Evolutionary conservation across 1,284 basidiomycete species (phyloP).

Genomic region (Tremellales sp.): DNA sequence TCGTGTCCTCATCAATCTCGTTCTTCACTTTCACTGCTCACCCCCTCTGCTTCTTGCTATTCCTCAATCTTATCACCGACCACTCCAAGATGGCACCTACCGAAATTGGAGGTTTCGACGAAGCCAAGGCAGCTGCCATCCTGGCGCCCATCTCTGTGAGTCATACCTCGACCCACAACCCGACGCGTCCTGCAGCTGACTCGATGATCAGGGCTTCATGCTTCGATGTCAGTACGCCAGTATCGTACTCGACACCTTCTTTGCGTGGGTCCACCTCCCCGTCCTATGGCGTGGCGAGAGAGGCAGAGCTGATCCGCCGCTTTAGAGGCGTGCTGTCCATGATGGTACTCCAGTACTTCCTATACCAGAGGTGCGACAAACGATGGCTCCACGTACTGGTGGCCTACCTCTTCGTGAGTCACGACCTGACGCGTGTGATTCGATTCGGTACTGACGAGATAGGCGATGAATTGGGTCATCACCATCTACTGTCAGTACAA

Average conservation of each 20-base stretch:
- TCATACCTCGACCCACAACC: constrained; percentile 5
- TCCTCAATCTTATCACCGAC: no score
- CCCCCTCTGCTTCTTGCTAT: no score
- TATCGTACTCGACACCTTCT: constrained; percentile 13
- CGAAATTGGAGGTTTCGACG: constrained; percentile 9
- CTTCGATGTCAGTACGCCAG: constrained; percentile 11
- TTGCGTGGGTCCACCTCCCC: constrained; percentile 1
- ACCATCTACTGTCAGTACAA: constrained; percentile 18
- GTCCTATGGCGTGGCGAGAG: no score
- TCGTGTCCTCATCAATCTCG: no score
- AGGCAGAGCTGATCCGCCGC: neutral
- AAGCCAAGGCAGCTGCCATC: constrained; percentile 12
- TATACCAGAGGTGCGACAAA: neutral
- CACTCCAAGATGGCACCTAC: neutral
- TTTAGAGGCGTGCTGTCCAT: neutral
- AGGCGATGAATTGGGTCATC: constrained; percentile 17
- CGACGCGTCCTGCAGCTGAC: neutral
- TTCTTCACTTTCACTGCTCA: no score
- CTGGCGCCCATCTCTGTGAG: constrained; percentile 7
- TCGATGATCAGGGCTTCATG: neutral
- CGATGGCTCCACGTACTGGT: neutral
- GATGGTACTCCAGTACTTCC: neutral
- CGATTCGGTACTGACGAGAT: neutral
- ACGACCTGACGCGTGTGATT: neutral
- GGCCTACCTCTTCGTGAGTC: neutral